These are phyloP conservation scores for Lophiotrema nucula DNA, from an alignment of 495 filamentous ascomycete genomes.

Conservation along the genomic window DNA sequence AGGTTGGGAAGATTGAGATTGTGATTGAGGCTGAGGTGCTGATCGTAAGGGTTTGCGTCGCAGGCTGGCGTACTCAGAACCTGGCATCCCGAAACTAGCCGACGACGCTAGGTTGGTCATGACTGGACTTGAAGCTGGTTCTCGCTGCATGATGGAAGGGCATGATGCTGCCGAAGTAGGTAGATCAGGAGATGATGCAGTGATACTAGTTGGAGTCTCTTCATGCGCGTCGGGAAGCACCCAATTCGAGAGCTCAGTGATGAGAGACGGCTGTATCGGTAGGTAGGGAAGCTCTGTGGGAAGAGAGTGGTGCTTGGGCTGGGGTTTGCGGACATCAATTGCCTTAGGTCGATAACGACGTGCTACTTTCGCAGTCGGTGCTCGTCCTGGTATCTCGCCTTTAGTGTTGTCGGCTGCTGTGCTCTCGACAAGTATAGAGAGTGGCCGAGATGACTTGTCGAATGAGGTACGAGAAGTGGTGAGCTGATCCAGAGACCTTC, in stretches of 20 bases:
- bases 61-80: no score
- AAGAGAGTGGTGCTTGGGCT: conserved; percentile 10
- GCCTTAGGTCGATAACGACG: conserved; percentile 15
- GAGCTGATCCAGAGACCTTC: neutral
- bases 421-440: conserved; percentile 1
- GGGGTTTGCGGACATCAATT: conserved; percentile 10
- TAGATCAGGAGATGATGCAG: neutral
- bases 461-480: neutral
- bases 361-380: neutral
- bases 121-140: neutral
- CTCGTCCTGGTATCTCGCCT: neutral
- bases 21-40: neutral
- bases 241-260: conserved; percentile 13
- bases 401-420: neutral
- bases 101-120: no score
- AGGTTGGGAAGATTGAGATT: neutral
- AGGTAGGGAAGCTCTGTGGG: conserved; percentile 15
- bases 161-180: neutral
- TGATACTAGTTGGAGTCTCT: neutral
- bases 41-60: no score
- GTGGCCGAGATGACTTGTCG: neutral
- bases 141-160: neutral
- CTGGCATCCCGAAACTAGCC: neutral
- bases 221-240: conserved; percentile 3
- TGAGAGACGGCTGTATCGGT: conserved; percentile 12